Percentiles rank a stretch among this genome's conserved stretches.
Evolutionary conservation across 495 filamentous ascomycete genomes (phyloP).

Genomic region (Poronia punctata): DNA sequence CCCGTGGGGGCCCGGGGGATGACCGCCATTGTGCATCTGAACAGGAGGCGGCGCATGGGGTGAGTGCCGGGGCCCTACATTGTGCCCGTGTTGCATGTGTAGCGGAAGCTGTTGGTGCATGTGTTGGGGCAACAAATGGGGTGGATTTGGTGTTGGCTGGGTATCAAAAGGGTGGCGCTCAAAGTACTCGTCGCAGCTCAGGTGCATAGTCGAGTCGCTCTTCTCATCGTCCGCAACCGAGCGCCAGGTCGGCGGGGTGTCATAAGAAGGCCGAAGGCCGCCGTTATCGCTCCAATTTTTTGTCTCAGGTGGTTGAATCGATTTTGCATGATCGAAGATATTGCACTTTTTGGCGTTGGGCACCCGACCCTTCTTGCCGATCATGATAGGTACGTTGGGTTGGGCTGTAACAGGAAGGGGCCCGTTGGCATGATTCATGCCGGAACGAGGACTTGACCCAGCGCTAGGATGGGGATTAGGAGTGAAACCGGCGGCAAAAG

Average conservation of each 20-base stretch:
- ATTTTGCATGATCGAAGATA: slow-evolving; percentile 63
- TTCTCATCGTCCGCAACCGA: slow-evolving; percentile 52
- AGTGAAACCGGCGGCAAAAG: slow-evolving; percentile 69
- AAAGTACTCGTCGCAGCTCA: slow-evolving; percentile 69
- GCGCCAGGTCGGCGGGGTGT: slow-evolving; percentile 76
- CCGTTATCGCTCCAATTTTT: slow-evolving; percentile 58
- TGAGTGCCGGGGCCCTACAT: slow-evolving; percentile 47
- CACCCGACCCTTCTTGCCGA: slow-evolving; percentile 56
- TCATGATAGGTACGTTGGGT: slow-evolving; percentile 33
- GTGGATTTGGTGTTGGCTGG: slow-evolving; percentile 61
- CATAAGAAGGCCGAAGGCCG: slow-evolving; percentile 68
- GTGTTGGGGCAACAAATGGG: slow-evolving; percentile 42
- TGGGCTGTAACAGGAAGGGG: slow-evolving; percentile 23
- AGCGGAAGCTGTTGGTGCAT: slow-evolving; percentile 72
- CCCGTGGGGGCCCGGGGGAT: slow-evolving; percentile 51
- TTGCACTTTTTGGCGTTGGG: slow-evolving; percentile 45
- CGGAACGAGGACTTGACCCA: slow-evolving; percentile 58
- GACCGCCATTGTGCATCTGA: slow-evolving; percentile 56
- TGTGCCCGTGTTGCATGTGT: slow-evolving; percentile 49
- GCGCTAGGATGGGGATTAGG: slow-evolving; percentile 57
- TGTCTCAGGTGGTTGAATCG: slow-evolving; percentile 65
- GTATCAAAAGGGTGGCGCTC: slow-evolving; percentile 52
- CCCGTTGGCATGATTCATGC: slow-evolving; percentile 38
- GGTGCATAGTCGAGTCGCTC: slow-evolving; percentile 47
- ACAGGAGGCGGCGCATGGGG: slow-evolving; percentile 55